Evolutionary conservation across 306 rosid species (phyloP).

Genomic region (Vigna angularis): DNA sequence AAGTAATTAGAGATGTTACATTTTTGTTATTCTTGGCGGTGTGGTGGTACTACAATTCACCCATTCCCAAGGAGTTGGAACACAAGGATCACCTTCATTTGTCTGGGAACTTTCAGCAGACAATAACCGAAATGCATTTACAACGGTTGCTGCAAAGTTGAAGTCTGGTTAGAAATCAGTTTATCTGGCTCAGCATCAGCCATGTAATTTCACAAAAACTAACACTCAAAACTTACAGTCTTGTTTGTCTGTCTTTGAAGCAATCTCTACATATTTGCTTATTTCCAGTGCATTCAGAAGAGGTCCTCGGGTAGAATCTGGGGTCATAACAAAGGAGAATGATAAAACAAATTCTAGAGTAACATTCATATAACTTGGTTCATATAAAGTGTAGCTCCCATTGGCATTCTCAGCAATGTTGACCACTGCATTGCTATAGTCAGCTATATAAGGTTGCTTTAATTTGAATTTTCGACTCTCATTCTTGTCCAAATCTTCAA

Average conservation of each 20-base stretch:
- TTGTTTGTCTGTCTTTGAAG: slow-evolving; percentile 61
- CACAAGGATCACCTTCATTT: slow-evolving; percentile 26
- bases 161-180: slow-evolving; percentile 43
- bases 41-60: slow-evolving; percentile 51
- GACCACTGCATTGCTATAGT: slow-evolving; percentile 74
- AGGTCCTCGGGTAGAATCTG: slow-evolving; percentile 81
- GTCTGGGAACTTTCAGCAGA: slow-evolving; percentile 17
- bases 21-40: slow-evolving; percentile 65
- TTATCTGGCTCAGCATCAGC: slow-evolving; percentile 20
- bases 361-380: slow-evolving; percentile 92
- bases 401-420: slow-evolving; percentile 89
- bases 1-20: slow-evolving; percentile 57
- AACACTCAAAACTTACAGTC: slow-evolving; percentile 63
- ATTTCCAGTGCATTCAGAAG: slow-evolving; percentile 84
- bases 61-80: slow-evolving; percentile 33
- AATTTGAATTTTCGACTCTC: slow-evolving; percentile 73
- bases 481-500: slow-evolving; percentile 62
- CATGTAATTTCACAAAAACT: neutral
- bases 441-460: slow-evolving; percentile 60
- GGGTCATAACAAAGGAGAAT: slow-evolving; percentile 70
- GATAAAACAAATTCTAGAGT: slow-evolving; percentile 78
- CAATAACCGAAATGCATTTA: slow-evolving; percentile 40
- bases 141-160: slow-evolving; percentile 54
- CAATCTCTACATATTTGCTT: slow-evolving; percentile 64
- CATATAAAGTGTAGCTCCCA: slow-evolving; percentile 80